These are phyloP conservation scores for Fusarium protoensiforme DNA, from an alignment of 2,329 filamentous ascomycete genomes.

Conservation along the genomic window DNA sequence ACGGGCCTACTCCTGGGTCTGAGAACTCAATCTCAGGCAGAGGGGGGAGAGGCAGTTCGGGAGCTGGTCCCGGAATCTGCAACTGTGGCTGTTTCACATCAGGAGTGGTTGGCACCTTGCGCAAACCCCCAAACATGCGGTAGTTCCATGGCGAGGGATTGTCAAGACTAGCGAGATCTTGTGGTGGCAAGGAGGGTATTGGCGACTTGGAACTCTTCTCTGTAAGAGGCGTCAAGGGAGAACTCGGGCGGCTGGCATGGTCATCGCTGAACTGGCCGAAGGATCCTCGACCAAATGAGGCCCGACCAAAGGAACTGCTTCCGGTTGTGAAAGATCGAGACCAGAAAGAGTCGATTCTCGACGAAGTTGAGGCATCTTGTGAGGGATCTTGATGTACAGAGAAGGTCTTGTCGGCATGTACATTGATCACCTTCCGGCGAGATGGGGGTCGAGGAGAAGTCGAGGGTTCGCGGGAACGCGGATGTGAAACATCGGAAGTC, in stretches of 20 bases:
- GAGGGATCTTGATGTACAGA: slow-evolving; percentile 53
- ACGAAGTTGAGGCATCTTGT: slow-evolving; percentile 46
- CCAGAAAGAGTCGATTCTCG: slow-evolving; percentile 45
- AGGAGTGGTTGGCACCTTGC: slow-evolving; percentile 56
- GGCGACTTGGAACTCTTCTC: slow-evolving; percentile 49
- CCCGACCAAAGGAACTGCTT: slow-evolving; percentile 59
- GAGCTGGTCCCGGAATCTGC: slow-evolving; percentile 40
- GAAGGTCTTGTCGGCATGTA: slow-evolving; percentile 70
- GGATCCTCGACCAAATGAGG: slow-evolving; percentile 60
- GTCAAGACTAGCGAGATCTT: slow-evolving; percentile 28
- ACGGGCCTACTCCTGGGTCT: slow-evolving; percentile 29
- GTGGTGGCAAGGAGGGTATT: slow-evolving; percentile 19
- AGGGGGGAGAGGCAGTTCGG: slow-evolving; percentile 42
- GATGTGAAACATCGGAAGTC: slow-evolving; percentile 28
- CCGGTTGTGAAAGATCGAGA: slow-evolving; percentile 60
- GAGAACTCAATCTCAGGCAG: slow-evolving; percentile 44
- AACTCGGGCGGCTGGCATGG: slow-evolving; percentile 59
- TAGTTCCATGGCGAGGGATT: slow-evolving; percentile 62
- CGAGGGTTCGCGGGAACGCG: slow-evolving; percentile 33
- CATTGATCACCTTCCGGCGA: slow-evolving; percentile 56
- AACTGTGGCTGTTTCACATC: slow-evolving; percentile 56
- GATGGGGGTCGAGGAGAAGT: slow-evolving; percentile 44
- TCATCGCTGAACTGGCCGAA: slow-evolving; percentile 61
- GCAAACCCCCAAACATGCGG: slow-evolving; percentile 65
- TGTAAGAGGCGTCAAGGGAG: slow-evolving; percentile 59